These are phyloP conservation scores for Psilocybe cubensis DNA, from an alignment of 768 basidiomycete species.

Conservation along the genomic window DNA sequence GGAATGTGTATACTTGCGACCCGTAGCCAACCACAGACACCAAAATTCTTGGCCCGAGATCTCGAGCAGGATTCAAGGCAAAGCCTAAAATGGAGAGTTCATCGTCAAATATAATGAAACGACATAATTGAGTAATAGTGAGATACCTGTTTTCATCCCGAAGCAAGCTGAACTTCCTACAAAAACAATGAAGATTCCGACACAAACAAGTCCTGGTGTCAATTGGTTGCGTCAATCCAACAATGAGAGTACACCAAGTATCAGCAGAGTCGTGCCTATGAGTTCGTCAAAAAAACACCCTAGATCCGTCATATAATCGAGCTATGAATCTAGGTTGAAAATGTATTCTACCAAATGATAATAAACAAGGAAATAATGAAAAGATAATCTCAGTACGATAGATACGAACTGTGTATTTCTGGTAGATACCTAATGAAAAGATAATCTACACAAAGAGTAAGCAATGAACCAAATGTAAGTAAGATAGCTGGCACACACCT, in stretches of 20 bases:
- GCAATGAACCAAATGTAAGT: too few species aligned
- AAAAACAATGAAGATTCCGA: constrained; percentile 59
- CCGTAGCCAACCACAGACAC: constrained; percentile 76
- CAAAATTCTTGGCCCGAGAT: constrained; percentile 63
- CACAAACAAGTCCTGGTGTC: constrained; percentile 56
- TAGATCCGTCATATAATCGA: constrained; percentile 41
- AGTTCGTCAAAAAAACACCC: constrained; percentile 57
- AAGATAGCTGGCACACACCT: too few species aligned
- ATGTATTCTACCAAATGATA: too few species aligned
- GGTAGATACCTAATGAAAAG: too few species aligned
- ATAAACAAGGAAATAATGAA: too few species aligned
- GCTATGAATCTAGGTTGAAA: constrained; percentile 32
- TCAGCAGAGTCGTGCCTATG: constrained; percentile 58
- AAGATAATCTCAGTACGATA: too few species aligned
- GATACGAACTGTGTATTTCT: too few species aligned
- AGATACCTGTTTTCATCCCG: constrained; percentile 61
- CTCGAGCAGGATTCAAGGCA: constrained; percentile 45
- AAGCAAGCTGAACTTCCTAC: constrained; percentile 62
- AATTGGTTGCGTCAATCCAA: constrained; percentile 58
- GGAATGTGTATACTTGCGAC: constrained; percentile 37
- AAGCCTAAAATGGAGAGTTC: constrained; percentile 27
- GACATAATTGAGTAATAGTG: constrained; percentile 1
- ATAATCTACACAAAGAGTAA: too few species aligned
- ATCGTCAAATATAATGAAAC: not conserved
- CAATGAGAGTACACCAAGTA: constrained; percentile 57